Evolutionary conservation across 2,329 filamentous ascomycete genomes (phyloP).

Genomic region (Colletotrichum musicola): DNA sequence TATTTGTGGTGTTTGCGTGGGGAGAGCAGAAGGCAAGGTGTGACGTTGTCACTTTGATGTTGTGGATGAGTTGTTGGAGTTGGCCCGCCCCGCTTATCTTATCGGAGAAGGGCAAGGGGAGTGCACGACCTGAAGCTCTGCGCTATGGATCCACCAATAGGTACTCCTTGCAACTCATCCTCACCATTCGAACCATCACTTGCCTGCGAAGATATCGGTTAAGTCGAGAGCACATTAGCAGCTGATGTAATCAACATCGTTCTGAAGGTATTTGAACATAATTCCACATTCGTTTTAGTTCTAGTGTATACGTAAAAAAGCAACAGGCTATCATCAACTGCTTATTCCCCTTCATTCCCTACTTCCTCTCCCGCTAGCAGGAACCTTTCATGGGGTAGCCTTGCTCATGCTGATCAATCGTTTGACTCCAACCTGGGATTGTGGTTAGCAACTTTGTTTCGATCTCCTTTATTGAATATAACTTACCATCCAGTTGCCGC

Average conservation of each 20-base stretch:
- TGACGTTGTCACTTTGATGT: conserved; percentile 27
- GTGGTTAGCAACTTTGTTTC: conserved; percentile 53
- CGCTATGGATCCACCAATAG: too few relatives aligned
- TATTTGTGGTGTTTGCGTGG: conserved; percentile 41
- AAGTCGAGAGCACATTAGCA: too few relatives aligned
- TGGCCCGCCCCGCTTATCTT: conserved; percentile 37
- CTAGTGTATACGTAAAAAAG: conserved; percentile 38
- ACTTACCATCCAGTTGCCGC: conserved; percentile 89
- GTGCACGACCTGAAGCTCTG: too few relatives aligned
- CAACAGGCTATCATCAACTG: conserved; percentile 36
- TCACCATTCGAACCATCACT: background rate
- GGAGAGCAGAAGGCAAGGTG: conserved; percentile 6
- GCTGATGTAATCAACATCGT: too few relatives aligned
- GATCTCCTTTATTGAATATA: background rate
- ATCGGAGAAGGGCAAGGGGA: conserved; percentile 25
- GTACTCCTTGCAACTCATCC: background rate
- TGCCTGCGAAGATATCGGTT: too few relatives aligned
- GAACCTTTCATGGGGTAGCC: conserved; percentile 69
- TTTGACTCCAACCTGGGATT: conserved; percentile 77
- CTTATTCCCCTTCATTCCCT: conserved; percentile 11
- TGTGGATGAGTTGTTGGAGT: conserved; percentile 23
- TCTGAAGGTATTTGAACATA: conserved; percentile 15
- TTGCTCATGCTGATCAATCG: conserved; percentile 84
- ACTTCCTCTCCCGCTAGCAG: background rate
- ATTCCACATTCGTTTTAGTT: conserved; percentile 26